Evolutionary conservation across 768 basidiomycete species (phyloP), one percentile per base, ranked within the genome.

Genomic region (Suillus cothurnatus): DNA sequence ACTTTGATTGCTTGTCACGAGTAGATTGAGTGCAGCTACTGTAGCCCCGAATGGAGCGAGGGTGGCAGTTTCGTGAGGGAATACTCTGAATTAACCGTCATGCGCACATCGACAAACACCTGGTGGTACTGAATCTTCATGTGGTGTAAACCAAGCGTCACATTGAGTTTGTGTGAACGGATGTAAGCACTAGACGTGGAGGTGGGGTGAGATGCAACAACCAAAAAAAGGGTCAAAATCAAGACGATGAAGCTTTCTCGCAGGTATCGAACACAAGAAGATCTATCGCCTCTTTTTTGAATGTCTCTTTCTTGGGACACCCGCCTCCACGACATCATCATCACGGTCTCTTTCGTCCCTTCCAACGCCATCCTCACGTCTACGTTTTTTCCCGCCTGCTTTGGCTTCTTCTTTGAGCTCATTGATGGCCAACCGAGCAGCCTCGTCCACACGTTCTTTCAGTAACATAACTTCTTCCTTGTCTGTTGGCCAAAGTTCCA

Each of bases 251-350:
- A n/a, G n/a, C n/a, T 59, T 28, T 31, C 26, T 19, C 6, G 58
- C 38, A 28, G 19, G 38, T 59, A 39, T 28, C 58, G 41, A 41
- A 41, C 11, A 59, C 26, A 31, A 11, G 19, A 43, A 52, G 11
- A 38, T 66, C 70, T 76, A 79, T 66, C 81, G 72, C 66, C 82
- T 80, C 34, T 81, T 77, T 75, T 84, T 91, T 19, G 71, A 73
- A 73, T 84, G 89, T 79, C 86, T 88, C 64, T 80, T 79, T 50
- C 71, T 78, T 19, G 94, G 93, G 86, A 97, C 88, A 2, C 95
- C 96, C 53, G 93, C 95, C 78, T 98, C 92, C 9, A 94, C 87
- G 23, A 89, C 82, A 79, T 98, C 97, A 72, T 99, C 97, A 69
- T 98, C 97, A 66, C 95, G 81, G 78, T 97, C 96, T 73, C 85